Conservation (phyloP, 257 asterid genomes). For the Przewalskia tangutica region DNA sequence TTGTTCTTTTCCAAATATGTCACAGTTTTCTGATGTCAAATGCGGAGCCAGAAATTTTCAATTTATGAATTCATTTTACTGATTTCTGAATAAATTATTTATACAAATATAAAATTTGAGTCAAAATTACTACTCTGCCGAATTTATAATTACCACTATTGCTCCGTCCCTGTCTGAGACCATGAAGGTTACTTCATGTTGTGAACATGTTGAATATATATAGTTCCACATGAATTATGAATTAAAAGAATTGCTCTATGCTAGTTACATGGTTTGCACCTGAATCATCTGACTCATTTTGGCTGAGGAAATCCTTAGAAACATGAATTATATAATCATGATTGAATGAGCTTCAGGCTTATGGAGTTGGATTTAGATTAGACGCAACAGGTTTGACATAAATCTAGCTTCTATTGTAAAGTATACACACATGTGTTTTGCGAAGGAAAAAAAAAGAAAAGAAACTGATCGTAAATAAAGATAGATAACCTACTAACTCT, state of each 20-base stretch:
- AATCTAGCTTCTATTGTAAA: background rate
- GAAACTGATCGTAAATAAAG: background rate
- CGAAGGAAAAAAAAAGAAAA: background rate
- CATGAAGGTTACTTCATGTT: too few relatives aligned
- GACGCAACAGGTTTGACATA: background rate
- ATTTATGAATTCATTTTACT: too few relatives aligned
- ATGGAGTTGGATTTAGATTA: background rate
- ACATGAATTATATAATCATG: background rate
- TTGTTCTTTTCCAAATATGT: background rate
- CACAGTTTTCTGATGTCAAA: background rate
- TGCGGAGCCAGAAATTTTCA: too few relatives aligned
- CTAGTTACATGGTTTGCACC: background rate
- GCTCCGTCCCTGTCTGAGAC: too few relatives aligned
- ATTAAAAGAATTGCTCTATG: background rate
- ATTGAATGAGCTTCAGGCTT: background rate
- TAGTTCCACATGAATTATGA: background rate
- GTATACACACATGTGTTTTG: background rate
- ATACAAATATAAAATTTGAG: too few relatives aligned
- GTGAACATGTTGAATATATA: background rate
- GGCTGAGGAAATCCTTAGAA: background rate
- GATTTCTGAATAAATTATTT: too few relatives aligned
- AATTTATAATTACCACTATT: too few relatives aligned
- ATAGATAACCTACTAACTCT: background rate
- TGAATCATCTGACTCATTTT: background rate
- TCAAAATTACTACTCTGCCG: too few relatives aligned